Evolutionary conservation across 164 flowering plant genomes (phyloP).

Genomic region (Brasenia schreberi): DNA sequence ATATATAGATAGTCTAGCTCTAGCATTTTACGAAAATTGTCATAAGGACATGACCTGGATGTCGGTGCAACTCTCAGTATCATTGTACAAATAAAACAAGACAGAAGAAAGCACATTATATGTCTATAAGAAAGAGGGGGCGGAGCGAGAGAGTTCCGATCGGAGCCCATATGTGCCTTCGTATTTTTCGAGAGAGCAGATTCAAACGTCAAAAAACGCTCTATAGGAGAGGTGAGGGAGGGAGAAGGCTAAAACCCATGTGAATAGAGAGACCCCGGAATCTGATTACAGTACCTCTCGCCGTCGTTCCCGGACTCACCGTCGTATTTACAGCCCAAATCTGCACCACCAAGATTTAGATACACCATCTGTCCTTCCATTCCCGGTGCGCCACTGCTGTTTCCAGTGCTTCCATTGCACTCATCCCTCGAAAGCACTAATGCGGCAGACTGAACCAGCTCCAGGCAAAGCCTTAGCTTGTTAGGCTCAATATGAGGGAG

Average conservation of each 20-base stretch:
- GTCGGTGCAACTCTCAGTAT: neutral
- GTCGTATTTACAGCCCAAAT: neutral
- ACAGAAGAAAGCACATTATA: neutral
- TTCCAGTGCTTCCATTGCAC: constrained; percentile 28
- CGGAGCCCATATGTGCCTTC: neutral
- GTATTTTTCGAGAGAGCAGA: neutral
- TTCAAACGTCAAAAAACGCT: too few relatives aligned
- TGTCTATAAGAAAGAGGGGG: neutral
- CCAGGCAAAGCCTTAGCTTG: constrained; percentile 88
- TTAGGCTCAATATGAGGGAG: constrained; percentile 73
- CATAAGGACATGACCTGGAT: neutral
- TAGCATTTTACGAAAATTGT: neutral
- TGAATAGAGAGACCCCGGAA: neutral
- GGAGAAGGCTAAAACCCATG: neutral
- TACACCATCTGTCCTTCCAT: constrained; percentile 64
- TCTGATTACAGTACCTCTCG: neutral
- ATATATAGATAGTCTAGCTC: neutral
- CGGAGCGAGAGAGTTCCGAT: neutral
- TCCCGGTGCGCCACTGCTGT: constrained; percentile 14
- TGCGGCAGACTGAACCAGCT: constrained; percentile 94
- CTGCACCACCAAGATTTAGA: constrained; percentile 52
- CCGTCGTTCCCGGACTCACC: neutral
- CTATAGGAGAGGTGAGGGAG: neutral
- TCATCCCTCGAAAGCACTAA: constrained; percentile 75
- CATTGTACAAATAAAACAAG: too few relatives aligned